Conservation (phyloP, 257 asterid genomes). For the Vinca minor region DNA sequence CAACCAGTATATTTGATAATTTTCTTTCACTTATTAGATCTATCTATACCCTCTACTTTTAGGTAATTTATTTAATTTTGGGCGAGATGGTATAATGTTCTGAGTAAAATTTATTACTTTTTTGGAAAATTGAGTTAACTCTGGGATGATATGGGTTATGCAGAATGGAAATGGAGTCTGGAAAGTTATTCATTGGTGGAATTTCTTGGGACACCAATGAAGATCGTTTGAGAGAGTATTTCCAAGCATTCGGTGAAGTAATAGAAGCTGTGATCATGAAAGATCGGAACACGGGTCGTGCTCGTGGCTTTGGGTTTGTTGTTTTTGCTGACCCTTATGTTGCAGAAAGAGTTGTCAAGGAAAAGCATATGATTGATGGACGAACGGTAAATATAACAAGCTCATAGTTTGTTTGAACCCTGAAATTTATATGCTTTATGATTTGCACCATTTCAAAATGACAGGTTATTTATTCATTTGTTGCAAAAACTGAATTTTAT, state of each 20-base stretch:
- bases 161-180: constrained; percentile 78
- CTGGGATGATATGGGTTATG: constrained; percentile 27
- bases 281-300: constrained; percentile 88
- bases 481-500: too few relatives aligned
- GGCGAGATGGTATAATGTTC: too few relatives aligned
- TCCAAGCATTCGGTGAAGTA: constrained; percentile 70
- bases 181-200: constrained; percentile 86
- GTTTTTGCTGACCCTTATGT: constrained; percentile 75
- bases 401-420: too few relatives aligned
- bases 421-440: constrained; percentile 2
- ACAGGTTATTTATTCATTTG: not conserved
- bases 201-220: constrained; percentile 97
- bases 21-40: constrained; percentile 31
- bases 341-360: constrained; percentile 81
- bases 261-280: constrained; percentile 84
- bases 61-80: constrained; percentile 11
- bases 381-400: constrained; percentile 60
- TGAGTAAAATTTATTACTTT: constrained; percentile 14
- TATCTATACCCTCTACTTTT: constrained; percentile 15
- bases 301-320: constrained; percentile 92
- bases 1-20: constrained; percentile 3
- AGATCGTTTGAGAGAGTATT: constrained; percentile 72
- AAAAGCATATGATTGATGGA: constrained; percentile 73
- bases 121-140: constrained; percentile 19
- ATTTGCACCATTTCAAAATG: not conserved